Base-by-base conservation (phyloP, 176 grass and related monocot genomes). In the Areca catechu region DNA sequence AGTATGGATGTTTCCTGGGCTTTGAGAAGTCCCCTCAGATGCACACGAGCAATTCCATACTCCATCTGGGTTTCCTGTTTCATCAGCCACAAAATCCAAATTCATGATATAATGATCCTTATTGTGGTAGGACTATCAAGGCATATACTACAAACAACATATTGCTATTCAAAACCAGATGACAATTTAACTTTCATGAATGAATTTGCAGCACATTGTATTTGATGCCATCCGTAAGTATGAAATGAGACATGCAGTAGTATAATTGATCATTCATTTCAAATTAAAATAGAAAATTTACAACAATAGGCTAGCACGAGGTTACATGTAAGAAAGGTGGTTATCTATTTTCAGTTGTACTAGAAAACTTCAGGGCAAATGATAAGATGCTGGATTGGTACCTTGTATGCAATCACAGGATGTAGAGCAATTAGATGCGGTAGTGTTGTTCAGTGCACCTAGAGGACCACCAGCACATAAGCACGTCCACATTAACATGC, bases 1-100 rank as follows among this genome's bases (percentile, higher is more conserved):
- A 30, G 72, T 58, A 4, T 62, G 69, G 18, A 83, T 29, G 5
- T 48, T 62, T 25, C 71, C 75, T 75, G 76, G 66, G 58, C 50
- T 37, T 20, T 14, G 51, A 73, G 63, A 68, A 30, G 10, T 19
- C 48, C 54, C 59, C 14, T 73, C 53, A 0, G 69, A 67, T 53
- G 22, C 48, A 22, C 93, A 91, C 4, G 84, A 77, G 81, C 93
- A 97, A 50, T 91, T 97, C 93, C 93, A 97, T 57, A 63, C 73
- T 25, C 65, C 78, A 20, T 17, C 51, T 17, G 58, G 58, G 30
- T 48, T 5, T 0, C 51, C 56, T 55, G 71, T 78, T 54, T 62
- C 71, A 66, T 75, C 66, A 80, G 65, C 24, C 6, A 14, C 10
- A 78, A 49, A 59, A 50, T 1, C 24, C 56, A 3, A 28, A 23